Evolutionary conservation across 176 grass and related monocot genomes (phyloP).

Genomic region (Zoysia japonica): DNA sequence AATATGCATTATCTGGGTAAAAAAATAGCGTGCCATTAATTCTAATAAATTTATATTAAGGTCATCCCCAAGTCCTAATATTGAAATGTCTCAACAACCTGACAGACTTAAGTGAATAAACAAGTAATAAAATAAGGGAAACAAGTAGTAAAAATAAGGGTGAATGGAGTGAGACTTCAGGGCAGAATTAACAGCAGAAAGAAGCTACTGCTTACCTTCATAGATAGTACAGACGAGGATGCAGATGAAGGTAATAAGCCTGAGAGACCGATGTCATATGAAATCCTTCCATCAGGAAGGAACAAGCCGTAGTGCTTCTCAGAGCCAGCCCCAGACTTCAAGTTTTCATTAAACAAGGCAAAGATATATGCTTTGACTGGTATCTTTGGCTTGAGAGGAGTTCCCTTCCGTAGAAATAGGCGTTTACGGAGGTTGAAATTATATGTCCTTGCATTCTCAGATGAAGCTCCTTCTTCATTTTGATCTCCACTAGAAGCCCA

Average conservation of each 20-base stretch:
- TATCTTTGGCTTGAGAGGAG: slow-evolving; percentile 81
- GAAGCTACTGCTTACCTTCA: slow-evolving; percentile 56
- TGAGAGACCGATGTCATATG: slow-evolving; percentile 82
- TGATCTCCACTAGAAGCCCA: slow-evolving; percentile 89
- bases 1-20: background rate
- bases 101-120: slow-evolving; percentile 2
- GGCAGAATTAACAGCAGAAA: background rate
- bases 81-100: slow-evolving; percentile 4
- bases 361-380: slow-evolving; percentile 86
- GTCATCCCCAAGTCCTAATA: background rate
- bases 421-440: slow-evolving; percentile 92
- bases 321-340: slow-evolving; percentile 62
- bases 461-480: slow-evolving; percentile 69
- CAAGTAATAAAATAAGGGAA: background rate
- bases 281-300: slow-evolving; percentile 86
- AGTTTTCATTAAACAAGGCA: slow-evolving; percentile 96
- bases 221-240: slow-evolving; percentile 45
- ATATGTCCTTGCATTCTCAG: slow-evolving; percentile 87
- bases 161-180: background rate
- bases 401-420: slow-evolving; percentile 89
- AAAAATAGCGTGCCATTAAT: background rate
- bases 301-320: slow-evolving; percentile 95
- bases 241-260: slow-evolving; percentile 72
- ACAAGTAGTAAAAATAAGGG: slow-evolving; percentile 2
- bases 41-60: background rate